Evolutionary conservation across 805 yeast species (phyloP).

Genomic region (Wickerhamiella lipophila): DNA sequence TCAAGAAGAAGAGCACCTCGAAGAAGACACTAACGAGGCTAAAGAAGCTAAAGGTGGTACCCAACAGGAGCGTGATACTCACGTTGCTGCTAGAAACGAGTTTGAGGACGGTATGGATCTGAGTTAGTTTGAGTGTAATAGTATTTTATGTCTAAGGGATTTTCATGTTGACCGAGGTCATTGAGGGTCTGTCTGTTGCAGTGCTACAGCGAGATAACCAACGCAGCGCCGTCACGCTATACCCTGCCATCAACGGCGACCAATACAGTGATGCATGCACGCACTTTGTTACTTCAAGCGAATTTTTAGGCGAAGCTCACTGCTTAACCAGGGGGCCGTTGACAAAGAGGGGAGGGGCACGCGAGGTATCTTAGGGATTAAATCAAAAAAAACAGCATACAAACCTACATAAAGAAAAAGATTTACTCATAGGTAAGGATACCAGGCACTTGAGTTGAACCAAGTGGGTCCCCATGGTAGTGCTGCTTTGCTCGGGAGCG

Average conservation of each 20-base stretch:
- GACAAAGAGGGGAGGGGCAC: neutral
- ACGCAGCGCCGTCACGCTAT: too few relatives aligned
- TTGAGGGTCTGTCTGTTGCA: too few relatives aligned
- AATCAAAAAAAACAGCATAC: neutral
- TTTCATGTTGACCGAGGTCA: too few relatives aligned
- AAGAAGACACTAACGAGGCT: slow-evolving; percentile 68
- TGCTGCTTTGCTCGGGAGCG: too few relatives aligned
- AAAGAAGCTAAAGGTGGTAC: slow-evolving; percentile 89
- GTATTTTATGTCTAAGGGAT: neutral
- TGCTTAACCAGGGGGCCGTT: neutral
- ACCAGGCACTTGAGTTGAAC: too few relatives aligned
- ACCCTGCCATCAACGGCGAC: too few relatives aligned
- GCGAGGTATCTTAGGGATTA: too few relatives aligned
- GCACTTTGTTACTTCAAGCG: neutral
- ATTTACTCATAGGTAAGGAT: too few relatives aligned
- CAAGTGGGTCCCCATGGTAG: too few relatives aligned
- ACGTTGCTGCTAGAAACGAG: slow-evolving; percentile 60
- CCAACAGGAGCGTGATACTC: slow-evolving; percentile 66
- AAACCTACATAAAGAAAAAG: too few relatives aligned
- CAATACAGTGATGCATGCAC: neutral
- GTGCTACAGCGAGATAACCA: too few relatives aligned
- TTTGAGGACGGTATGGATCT: slow-evolving; percentile 43
- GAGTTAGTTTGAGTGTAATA: neutral
- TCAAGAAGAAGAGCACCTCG: slow-evolving; percentile 75
- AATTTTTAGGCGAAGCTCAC: neutral